Conservation (phyloP, 257 asterid genomes). For the Petunia secreta region DNA sequence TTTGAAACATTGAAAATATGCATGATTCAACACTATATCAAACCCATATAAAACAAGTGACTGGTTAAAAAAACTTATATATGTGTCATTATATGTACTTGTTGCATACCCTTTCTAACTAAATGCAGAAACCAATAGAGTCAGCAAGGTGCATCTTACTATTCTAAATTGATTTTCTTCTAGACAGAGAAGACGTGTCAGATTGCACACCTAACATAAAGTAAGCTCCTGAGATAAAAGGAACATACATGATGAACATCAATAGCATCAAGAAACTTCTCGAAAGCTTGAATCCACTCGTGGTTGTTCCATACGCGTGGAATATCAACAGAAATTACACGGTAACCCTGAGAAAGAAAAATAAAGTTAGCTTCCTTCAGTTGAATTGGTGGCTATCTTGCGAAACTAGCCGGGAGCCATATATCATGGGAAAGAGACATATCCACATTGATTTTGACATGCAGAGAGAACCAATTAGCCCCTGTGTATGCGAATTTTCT, state of each 20-base stretch:
- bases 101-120: slow-evolving; percentile 6
- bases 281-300: slow-evolving; percentile 97
- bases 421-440: not conserved
- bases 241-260: slow-evolving; percentile 95
- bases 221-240: slow-evolving; percentile 19
- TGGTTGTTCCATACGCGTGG: slow-evolving; percentile 91
- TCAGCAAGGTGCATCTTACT: not conserved
- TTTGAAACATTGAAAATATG: not conserved
- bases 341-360: slow-evolving; percentile 76
- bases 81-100: not conserved
- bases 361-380: slow-evolving; percentile 22
- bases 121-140: not conserved
- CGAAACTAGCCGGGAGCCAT: not conserved
- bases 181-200: not conserved
- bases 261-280: slow-evolving; percentile 93
- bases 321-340: slow-evolving; percentile 93
- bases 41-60: slow-evolving; percentile 13
- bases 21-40: not conserved
- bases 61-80: not conserved
- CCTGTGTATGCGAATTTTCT: not conserved
- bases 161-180: not conserved
- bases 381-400: not conserved
- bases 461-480: not conserved
- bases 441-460: not conserved
- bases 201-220: not conserved